These are phyloP conservation scores for Neotropicomus parvogracilis DNA, from an alignment of 1,284 basidiomycete species.

Conservation along the genomic window DNA sequence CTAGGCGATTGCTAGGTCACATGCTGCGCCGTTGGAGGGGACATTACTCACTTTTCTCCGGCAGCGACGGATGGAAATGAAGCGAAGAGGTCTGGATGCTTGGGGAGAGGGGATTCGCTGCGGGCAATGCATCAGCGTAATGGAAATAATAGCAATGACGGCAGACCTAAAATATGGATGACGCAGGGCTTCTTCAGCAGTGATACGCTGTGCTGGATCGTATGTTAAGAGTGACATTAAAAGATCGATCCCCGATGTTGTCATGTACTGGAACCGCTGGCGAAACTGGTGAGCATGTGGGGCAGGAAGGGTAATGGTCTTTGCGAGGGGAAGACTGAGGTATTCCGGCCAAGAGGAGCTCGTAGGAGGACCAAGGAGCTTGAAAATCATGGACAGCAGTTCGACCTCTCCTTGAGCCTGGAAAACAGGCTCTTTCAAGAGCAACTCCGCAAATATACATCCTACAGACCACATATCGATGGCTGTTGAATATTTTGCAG, in stretches of 20 bases:
- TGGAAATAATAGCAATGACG: neutral
- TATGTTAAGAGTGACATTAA: conserved; percentile 83
- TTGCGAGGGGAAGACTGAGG: conserved; percentile 71
- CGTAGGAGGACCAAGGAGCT: conserved; percentile 87
- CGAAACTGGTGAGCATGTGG: conserved; percentile 72
- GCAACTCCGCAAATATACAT: conserved; percentile 96
- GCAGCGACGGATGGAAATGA: conserved; percentile 97
- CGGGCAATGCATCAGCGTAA: conserved; percentile 8
- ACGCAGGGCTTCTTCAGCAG: conserved; percentile 82
- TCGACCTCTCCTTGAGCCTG: conserved; percentile 96
- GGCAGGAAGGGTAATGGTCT: conserved; percentile 74
- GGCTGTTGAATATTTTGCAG: conserved; percentile 89
- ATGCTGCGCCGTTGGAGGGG: neutral
- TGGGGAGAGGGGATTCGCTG: conserved; percentile 91
- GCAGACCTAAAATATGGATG: conserved; percentile 91
- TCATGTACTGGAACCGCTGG: conserved; percentile 78
- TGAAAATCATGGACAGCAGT: conserved; percentile 90
- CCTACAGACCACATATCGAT: conserved; percentile 99
- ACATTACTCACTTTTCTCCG: conserved; percentile 78
- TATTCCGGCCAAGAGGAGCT: conserved; percentile 86
- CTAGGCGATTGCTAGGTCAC: conserved; percentile 36
- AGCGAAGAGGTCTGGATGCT: conserved; percentile 95
- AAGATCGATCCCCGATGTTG: conserved; percentile 82
- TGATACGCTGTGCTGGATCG: conserved; percentile 82
- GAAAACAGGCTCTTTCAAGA: conserved; percentile 91